Evolutionary conservation across 2,329 filamentous ascomycete species (phyloP), one percentile per base, ranked within the genome.

Genomic region (Apiospora saccharicola): DNA sequence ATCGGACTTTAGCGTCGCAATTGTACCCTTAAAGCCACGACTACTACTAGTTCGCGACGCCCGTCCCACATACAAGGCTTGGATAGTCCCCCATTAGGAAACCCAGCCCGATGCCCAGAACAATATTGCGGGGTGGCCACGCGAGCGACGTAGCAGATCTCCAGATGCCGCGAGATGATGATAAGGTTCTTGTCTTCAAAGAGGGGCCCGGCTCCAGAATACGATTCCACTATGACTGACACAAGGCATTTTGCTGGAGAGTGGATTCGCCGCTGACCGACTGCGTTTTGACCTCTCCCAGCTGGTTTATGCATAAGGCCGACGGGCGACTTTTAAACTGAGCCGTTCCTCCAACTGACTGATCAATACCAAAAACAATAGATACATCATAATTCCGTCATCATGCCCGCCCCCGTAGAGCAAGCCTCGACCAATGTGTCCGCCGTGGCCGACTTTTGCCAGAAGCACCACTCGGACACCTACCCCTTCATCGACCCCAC

Each of bases 401-500:
- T 4, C 53, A 61, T 64, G 57, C 34, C 57, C 34, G 57, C 57
- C 34, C 8, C 34, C 8, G 3, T 3, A 5, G 57, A 64, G 19
- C 57, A 41, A 41, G 4, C n/a, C 8, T 4, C 34, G 34, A 64
- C 57, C 57, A 64, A 64, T 19, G 34, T 13, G 34, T 19, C 30
- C 1, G 57, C 34, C 34, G 57, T 64, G 34, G 10, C 34, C 34
- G 34, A 8, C 57, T 64, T 41, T 34, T 64, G 57, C 57, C 19
- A 64, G 34, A 41, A 37, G 57, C 57, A 34, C 57, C 57, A 53
- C 47, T 30, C 69, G 70, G 80, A 82, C 51, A 81, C 79, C 22
- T 82, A 82, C 70, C 78, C 81, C 5, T 77, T 73, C 8, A 81
- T 81, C 34, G 78, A 81, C 69, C 71, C 80, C 4, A 14, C 75